Evolutionary conservation across 345 rosid species (phyloP), one percentile per base, ranked within the genome.

Genomic region (Barbarea vulgaris): DNA sequence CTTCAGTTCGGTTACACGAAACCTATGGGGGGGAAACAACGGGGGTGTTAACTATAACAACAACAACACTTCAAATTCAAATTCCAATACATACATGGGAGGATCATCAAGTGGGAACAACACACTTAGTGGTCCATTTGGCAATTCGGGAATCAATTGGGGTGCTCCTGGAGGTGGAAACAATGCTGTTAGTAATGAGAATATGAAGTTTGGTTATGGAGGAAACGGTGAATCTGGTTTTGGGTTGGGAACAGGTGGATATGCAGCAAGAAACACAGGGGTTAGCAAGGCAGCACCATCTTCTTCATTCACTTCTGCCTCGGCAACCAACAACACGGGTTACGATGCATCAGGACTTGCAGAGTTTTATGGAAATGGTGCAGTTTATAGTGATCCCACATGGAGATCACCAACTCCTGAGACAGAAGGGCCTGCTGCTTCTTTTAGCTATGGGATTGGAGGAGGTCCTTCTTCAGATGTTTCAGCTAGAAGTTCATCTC

Each of bases 11-110:
- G 77, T 81, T 55, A 67, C 86, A 59, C 77, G 94, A 44, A 90
- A 86, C 82, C 83, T 92, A 42, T 92, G 97, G 97, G 97, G 97
- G 97, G 97, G 96, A 83, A 90, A 82, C 83, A 87, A 88, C 13
- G 79, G 71, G 4, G 79, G 79, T 60, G 67, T 69, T 4, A 74
- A 69, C 67, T 67, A 74, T 22, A 74, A 68, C 55, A 79, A 55
- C 55, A 79, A 55, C 67, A 79, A 62, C 51, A 77, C 83, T 65
- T 58, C 86, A 47, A 89, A 77, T 68, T 77, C 87, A n/a, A 80
- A 83, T 77, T 54, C 79, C 44, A 73, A 74, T 79, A 53, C 79
- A 46, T 73, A 63, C 54, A 52, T 63, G 59, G 90, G 90, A 76
- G 85, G 77, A 74, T 84, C 89, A 58, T 83, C 78, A 52, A 78